These are phyloP conservation scores for Talaromyces stipitatus DNA, from an alignment of 495 filamentous ascomycete species.

Conservation along the genomic window DNA sequence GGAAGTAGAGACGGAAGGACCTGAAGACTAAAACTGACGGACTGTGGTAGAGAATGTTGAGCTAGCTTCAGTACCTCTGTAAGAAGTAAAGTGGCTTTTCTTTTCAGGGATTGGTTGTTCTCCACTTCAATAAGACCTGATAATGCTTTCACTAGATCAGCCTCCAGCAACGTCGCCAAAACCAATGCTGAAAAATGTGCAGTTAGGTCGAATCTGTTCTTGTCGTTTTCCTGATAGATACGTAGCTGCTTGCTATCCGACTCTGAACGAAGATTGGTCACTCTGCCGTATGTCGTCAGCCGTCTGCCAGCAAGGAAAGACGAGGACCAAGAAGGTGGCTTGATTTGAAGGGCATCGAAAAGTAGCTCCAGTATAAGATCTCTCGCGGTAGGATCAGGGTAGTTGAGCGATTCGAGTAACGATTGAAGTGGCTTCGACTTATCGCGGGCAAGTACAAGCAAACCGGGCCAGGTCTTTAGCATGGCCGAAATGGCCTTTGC, in stretches of 20 bases:
- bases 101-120: constrained; percentile 64
- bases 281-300: constrained; percentile 88
- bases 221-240: constrained; percentile 50
- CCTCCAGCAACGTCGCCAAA: constrained; percentile 75
- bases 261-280: constrained; percentile 75
- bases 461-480: constrained; percentile 83
- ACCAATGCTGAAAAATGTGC: constrained; percentile 91
- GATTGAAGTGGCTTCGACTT: constrained; percentile 76
- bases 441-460: constrained; percentile 79
- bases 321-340: constrained; percentile 91
- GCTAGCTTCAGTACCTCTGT: constrained; percentile 87
- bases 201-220: constrained; percentile 70
- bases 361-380: constrained; percentile 74
- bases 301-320: constrained; percentile 89
- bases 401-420: constrained; percentile 69
- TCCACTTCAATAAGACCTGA: constrained; percentile 61
- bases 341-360: constrained; percentile 87
- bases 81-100: constrained; percentile 84
- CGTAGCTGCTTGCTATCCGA: constrained; percentile 35
- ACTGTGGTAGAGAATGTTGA: constrained; percentile 71
- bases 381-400: constrained; percentile 58
- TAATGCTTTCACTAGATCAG: constrained; percentile 65
- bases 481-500: constrained; percentile 81
- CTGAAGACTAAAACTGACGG: constrained; percentile 73
- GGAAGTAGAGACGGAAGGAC: constrained; percentile 75